phyloP scores from a whole-genome alignment of 805 yeast species.

The Cyberlindnera mrakii region DNA sequence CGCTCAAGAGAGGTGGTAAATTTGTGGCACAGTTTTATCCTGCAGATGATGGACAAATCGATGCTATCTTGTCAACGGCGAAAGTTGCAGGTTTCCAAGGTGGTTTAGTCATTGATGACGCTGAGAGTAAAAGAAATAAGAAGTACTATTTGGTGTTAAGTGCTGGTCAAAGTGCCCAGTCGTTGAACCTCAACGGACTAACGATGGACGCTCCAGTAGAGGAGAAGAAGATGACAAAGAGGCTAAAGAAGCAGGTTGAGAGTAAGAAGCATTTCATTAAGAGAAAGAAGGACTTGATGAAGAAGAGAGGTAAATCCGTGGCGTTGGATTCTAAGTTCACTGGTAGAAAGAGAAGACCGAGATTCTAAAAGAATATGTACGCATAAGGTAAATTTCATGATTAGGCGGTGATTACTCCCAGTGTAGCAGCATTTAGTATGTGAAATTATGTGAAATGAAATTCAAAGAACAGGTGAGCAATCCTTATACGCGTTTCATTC shows the following conservation, averaged over 20 bases:
- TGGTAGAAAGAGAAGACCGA: conserved; percentile 72
- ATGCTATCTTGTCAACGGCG: conserved; percentile 74
- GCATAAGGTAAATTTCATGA: not conserved
- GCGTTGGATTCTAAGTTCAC: conserved; percentile 90
- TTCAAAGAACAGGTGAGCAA: too few relatives aligned
- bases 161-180: conserved; percentile 75
- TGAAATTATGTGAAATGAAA: too few relatives aligned
- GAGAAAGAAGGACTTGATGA: conserved; percentile 91
- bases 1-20: conserved; percentile 89
- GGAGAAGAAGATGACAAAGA: conserved; percentile 31
- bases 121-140: conserved; percentile 85
- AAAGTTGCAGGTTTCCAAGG: conserved; percentile 95
- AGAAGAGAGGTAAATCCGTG: conserved; percentile 82
- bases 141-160: conserved; percentile 86
- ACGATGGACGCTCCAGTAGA: conserved; percentile 64
- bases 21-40: conserved; percentile 98
- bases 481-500: too few relatives aligned
- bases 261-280: conserved; percentile 72
- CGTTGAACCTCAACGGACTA: conserved; percentile 73
- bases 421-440: too few relatives aligned
- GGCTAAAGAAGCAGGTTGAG: conserved; percentile 47
- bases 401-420: too few relatives aligned
- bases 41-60: conserved; percentile 77
- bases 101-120: conserved; percentile 89
- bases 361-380: conserved; percentile 37